Base-by-base conservation (phyloP, 805 yeast genomes). In the Yueomyces sp. region DNA sequence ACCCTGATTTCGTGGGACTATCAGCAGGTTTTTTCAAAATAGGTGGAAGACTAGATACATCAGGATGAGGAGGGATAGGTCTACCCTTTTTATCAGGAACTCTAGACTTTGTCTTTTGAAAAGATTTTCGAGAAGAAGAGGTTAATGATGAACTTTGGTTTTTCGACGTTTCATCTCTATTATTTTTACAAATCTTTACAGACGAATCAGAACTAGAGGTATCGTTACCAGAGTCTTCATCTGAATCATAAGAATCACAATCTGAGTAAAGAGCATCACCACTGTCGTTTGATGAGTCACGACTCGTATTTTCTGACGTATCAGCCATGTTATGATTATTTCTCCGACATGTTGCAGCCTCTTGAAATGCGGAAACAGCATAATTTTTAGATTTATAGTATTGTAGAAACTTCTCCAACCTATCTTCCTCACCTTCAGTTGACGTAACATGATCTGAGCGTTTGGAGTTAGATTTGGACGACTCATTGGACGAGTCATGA, bases 61-160 rank as follows among this genome's bases (percentile, higher is more conserved):
- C 55, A 2, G 79, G 79, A 52, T 74, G 79, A 3, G 73, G 59
- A 3, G 80, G 81, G 6, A 76, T 59, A 5, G 69, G 70, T 49
- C 73, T 67, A 1, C 72, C 73, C 33, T 60, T 61, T 1, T 53
- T 60, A 45, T 72, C 46, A 19, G 19, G 19, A 3, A 44, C 36
- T 33, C 45, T 40, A 31, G 7, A 6, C 2, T 6, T 36, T 36
- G 19, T 6, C 8, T 29, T 7, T 55, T 31, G 49, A 49, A 1
- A 59, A 54, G 30, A 54, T 50, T 7, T 59, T 51, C 34, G 53
- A 63, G 36, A 59, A 12, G 1, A 5, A 29, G 26, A 45, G n/a
- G 33, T 38, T 30, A 7, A 5, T 5, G 37, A 9, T 9, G 37
- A 34, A 19, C 12, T n/a, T 6, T 34, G 5, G n/a, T 34, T 34